These are phyloP conservation scores for Crucibulum laeve DNA, from an alignment of 768 basidiomycete genomes.

Conservation along the genomic window DNA sequence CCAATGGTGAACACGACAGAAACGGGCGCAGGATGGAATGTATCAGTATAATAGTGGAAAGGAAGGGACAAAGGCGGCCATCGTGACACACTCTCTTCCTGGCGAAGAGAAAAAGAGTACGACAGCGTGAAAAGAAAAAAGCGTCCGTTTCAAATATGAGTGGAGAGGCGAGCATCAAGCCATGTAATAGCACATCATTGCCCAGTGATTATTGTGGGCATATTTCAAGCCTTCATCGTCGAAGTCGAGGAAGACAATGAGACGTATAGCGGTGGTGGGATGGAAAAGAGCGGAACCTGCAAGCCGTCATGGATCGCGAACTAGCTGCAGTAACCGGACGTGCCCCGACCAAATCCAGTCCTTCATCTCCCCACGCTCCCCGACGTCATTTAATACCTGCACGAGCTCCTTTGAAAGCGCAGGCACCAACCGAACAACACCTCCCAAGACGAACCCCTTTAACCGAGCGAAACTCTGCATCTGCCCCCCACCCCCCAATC, in stretches of 20 bases:
- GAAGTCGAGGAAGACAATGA: constrained; percentile 7
- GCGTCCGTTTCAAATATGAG: constrained; percentile 63
- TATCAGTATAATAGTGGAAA: constrained; percentile 5
- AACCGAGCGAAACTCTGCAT: constrained; percentile 33
- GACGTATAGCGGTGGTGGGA: constrained; percentile 7
- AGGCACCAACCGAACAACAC: constrained; percentile 6
- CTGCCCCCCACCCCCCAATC: constrained; percentile 46
- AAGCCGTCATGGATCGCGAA: constrained; percentile 21
- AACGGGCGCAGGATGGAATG: constrained; percentile 26
- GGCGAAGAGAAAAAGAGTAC: constrained; percentile 13
- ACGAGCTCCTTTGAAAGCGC: constrained; percentile 13
- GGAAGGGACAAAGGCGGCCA: constrained; percentile 17
- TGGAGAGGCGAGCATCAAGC: constrained; percentile 18
- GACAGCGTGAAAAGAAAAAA: constrained; percentile 58
- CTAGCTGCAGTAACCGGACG: constrained; percentile 31
- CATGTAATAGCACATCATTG: constrained; percentile 20
- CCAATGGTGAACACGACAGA: constrained; percentile 6
- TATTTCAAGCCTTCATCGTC: constrained; percentile 1
- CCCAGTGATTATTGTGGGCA: background rate
- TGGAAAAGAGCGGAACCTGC: constrained; percentile 22
- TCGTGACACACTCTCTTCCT: constrained; percentile 7
- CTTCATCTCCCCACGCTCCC: constrained; percentile 23
- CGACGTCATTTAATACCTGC: constrained; percentile 10
- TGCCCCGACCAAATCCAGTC: constrained; percentile 32
- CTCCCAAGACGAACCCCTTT: constrained; percentile 26